Base-by-base conservation (phyloP, 345 rosid species). In the Crucihimalaya himalaica region DNA sequence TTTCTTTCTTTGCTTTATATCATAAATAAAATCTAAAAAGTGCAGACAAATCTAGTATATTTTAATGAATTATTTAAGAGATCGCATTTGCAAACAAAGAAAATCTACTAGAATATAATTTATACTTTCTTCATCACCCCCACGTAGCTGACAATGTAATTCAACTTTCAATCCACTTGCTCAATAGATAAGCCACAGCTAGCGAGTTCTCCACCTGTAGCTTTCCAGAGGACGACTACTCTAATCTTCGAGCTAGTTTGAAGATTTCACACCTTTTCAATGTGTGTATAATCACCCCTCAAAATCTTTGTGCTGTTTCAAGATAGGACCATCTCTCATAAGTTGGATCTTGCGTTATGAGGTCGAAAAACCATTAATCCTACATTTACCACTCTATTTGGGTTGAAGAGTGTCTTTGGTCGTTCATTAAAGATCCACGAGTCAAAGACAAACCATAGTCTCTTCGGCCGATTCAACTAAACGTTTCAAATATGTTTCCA, bases 11-110 rank as follows among this genome's bases (percentile, higher is more conserved):
- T 28, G 21, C 3, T 54, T 28, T 29, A 28, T 55, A 10, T 23
- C 3, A 34, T 10, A 11, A 9, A 18, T 20, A 5, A 3, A 34
- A 57, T 5, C n/a, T 14, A 42, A 23, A 62, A 25, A 5, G 32
- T 42, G 43, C 27, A 2, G 3, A 25, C 9, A n/a, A 62, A 62
- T 62, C 23, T 43, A 28, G 10, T 42, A 62, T 43, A 43, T 15
- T 43, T 42, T 42, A 62, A 43, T 62, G 52, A 43, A 62, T 27
- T 52, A 62, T 62, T 62, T 42, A 20, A 37, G 37, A 31, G 25
- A 21, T 23, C 9, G 2, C 9, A 10, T 25, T 25, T 50, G 18
- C 55, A 50, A 21, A 50, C 55, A 50, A 50, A 3, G 7, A 51
- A 51, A 51, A 23, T 21, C 56, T 20, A 4, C 14, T 4, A 21